phyloP scores from a whole-genome alignment of 148 eudicot species.

The Rhododendron ovatum region DNA sequence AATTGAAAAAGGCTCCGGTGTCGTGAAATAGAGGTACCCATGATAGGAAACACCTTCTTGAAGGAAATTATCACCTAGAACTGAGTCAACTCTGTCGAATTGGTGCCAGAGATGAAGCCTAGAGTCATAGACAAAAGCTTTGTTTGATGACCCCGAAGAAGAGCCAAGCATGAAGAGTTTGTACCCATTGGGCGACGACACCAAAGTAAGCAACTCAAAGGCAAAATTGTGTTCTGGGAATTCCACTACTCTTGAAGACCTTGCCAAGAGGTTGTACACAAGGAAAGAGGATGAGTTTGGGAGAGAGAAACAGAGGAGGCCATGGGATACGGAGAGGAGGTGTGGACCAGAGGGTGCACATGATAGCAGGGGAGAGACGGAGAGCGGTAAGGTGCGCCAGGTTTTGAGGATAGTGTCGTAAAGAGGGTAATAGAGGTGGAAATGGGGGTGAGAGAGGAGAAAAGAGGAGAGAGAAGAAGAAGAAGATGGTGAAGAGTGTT shows the following conservation, averaged over 20 bases:
- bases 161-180: conserved; percentile 34
- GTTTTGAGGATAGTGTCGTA: conserved; percentile 33
- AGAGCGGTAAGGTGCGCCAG: conserved; percentile 40
- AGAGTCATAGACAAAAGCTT: conserved; percentile 45
- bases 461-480: conserved; percentile 37
- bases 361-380: conserved; percentile 14
- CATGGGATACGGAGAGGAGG: conserved; percentile 42
- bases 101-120: conserved; percentile 23
- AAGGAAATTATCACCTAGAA: conserved; percentile 25
- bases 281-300: conserved; percentile 40
- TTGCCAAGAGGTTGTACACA: conserved; percentile 36
- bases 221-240: conserved; percentile 38
- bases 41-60: conserved; percentile 43
- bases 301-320: conserved; percentile 57
- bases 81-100: conserved; percentile 21
- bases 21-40: conserved; percentile 44
- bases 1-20: conserved; percentile 36
- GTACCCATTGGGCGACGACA: conserved; percentile 30
- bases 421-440: conserved; percentile 31
- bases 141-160: conserved; percentile 25
- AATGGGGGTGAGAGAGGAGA: conserved; percentile 58
- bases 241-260: conserved; percentile 29
- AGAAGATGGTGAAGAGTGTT: conserved; percentile 27
- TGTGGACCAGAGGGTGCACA: conserved; percentile 19
- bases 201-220: conserved; percentile 41